Evolutionary conservation across 1,139 yeast genomes (phyloP).

Genomic region (Taphrina deformans): DNA sequence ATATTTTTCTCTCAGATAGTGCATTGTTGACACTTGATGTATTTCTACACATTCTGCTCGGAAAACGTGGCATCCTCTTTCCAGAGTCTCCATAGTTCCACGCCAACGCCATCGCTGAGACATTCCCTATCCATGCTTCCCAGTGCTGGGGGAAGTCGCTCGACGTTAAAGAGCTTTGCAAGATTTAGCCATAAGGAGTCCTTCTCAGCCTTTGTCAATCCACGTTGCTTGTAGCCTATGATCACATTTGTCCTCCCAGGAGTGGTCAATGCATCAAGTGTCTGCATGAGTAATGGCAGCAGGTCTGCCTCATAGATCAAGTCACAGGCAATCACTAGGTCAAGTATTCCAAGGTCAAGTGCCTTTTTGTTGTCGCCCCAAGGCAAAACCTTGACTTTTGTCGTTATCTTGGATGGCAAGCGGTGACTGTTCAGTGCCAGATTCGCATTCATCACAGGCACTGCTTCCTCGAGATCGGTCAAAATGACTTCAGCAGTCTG

Average conservation of each 20-base stretch:
- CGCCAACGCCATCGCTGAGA: conserved; percentile 17
- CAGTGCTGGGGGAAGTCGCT: background rate
- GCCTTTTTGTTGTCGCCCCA: conserved; percentile 32
- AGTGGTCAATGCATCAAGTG: conserved; percentile 31
- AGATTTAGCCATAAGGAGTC: conserved; percentile 33
- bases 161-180: conserved; percentile 20
- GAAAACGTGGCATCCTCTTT: background rate
- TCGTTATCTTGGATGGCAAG: background rate
- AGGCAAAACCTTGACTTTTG: conserved; percentile 18
- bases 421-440: background rate
- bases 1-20: too few species aligned
- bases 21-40: too few species aligned
- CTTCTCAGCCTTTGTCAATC: conserved; percentile 35
- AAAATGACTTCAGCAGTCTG: conserved; percentile 15
- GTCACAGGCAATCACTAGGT: conserved; percentile 38
- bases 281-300: conserved; percentile 29
- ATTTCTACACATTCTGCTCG: background rate
- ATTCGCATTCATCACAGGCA: conserved; percentile 35
- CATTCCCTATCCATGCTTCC: conserved; percentile 10
- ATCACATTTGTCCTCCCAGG: conserved; percentile 34
- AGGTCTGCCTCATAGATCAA: conserved; percentile 38
- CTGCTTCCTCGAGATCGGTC: conserved; percentile 37
- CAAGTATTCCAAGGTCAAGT: background rate
- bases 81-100: conserved; percentile 25
- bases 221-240: conserved; percentile 39